Conservation (phyloP, 495 filamentous ascomycete genomes). For the Trichoderma asperelloides region DNA sequence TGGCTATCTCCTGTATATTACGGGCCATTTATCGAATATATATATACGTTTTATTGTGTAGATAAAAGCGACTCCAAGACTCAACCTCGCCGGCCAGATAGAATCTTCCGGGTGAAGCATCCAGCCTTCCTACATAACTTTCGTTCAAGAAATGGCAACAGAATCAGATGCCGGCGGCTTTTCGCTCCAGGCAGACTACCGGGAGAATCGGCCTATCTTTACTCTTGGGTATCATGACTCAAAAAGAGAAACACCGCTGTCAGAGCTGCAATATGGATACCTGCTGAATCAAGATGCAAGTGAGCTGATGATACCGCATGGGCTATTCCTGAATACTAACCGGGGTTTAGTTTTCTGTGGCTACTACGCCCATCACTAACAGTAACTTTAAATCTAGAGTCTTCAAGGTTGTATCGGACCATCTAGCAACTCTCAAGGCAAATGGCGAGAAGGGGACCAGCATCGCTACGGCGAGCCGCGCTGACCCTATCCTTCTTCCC, state of each 20-base stretch:
- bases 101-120: not conserved
- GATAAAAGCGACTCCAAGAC: not conserved
- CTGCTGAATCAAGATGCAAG: constrained; percentile 58
- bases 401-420: constrained; percentile 49
- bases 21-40: not conserved
- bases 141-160: not conserved
- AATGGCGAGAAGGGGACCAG: constrained; percentile 15
- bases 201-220: constrained; percentile 46
- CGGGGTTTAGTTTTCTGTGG: constrained; percentile 70
- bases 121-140: not conserved
- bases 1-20: not conserved
- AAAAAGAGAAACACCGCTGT: constrained; percentile 50
- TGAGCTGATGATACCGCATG: constrained; percentile 6
- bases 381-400: constrained; percentile 71
- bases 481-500: constrained; percentile 54
- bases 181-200: not conserved
- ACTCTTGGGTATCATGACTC: constrained; percentile 82
- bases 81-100: not conserved
- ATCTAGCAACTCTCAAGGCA: constrained; percentile 34
- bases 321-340: not conserved
- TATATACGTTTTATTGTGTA: not conserved
- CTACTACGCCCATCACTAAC: constrained; percentile 84
- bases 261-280: constrained; percentile 52
- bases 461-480: constrained; percentile 23
- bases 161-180: not conserved